phyloP scores from a whole-genome alignment of 345 rosid genomes.

The Carallia brachiata region DNA sequence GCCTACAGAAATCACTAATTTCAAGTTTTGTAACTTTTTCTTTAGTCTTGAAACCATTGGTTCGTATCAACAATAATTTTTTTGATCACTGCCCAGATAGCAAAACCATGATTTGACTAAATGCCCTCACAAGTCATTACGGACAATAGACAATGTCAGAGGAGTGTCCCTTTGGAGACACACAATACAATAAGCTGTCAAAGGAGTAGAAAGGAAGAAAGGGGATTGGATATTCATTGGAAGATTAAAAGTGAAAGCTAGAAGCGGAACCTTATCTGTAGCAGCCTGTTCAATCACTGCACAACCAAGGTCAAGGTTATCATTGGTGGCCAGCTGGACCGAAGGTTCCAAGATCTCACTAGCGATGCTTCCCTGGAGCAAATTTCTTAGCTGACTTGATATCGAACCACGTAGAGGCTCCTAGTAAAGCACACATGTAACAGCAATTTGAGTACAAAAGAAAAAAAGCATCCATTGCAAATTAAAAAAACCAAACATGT shows the following conservation, averaged over 20 bases:
- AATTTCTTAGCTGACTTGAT: constrained; percentile 76
- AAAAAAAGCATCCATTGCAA: not conserved
- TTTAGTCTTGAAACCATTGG: too few relatives aligned
- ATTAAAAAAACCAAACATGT: not conserved
- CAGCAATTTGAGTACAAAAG: not conserved
- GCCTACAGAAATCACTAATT: too few relatives aligned
- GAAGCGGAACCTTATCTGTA: constrained; percentile 72
- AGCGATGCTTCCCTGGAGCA: constrained; percentile 61
- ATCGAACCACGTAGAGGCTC: constrained; percentile 89
- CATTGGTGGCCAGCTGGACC: constrained; percentile 93
- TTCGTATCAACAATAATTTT: too few relatives aligned
- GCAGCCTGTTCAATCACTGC: constrained; percentile 97
- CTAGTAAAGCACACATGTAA: constrained; percentile 36
- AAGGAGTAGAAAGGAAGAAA: too few relatives aligned
- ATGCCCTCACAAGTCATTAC: too few relatives aligned
- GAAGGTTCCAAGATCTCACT: constrained; percentile 82
- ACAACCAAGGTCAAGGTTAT: constrained; percentile 98
- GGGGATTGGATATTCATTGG: not conserved
- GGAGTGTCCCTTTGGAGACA: too few relatives aligned
- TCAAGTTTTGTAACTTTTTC: too few relatives aligned
- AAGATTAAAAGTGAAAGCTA: not conserved
- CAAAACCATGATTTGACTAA: too few relatives aligned
- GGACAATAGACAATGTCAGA: too few relatives aligned
- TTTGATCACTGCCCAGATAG: too few relatives aligned
- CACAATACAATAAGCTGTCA: too few relatives aligned